A percentile compares a stretch with the other conserved stretches of the same genome.
These are phyloP conservation scores for Dionaea muscipula DNA, from an alignment of 179 eudicot species.

Conservation along the genomic window DNA sequence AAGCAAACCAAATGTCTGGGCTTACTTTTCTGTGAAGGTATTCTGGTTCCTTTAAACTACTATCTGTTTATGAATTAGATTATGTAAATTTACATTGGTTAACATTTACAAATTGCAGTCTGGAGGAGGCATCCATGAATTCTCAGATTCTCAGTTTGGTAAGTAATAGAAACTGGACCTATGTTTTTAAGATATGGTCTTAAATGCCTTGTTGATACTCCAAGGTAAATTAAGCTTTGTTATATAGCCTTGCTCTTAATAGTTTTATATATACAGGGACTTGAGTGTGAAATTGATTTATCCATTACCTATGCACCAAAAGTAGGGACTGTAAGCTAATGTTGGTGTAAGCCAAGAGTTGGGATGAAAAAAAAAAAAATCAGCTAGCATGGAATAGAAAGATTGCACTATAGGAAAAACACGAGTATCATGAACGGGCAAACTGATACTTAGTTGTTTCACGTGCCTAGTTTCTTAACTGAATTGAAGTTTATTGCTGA, in stretches of 20 bases:
- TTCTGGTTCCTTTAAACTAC: conserved; percentile 5
- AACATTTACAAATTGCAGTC: conserved; percentile 40
- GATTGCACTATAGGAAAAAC: background rate
- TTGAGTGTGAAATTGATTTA: too few relatives aligned
- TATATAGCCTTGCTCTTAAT: too few relatives aligned
- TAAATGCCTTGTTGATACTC: too few relatives aligned
- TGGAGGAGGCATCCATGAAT: conserved; percentile 99
- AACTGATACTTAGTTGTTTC: background rate
- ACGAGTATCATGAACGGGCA: background rate
- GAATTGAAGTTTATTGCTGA: background rate
- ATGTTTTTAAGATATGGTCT: too few relatives aligned
- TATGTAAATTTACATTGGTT: conserved; percentile 8
- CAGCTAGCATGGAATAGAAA: too few relatives aligned
- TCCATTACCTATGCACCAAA: too few relatives aligned
- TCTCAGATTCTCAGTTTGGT: conserved; percentile 99
- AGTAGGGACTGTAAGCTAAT: background rate
- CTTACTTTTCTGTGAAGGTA: conserved; percentile 99
- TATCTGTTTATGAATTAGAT: background rate
- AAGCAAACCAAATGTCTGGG: conserved; percentile 99
- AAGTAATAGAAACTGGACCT: conserved; percentile 15
- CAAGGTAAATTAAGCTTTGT: too few relatives aligned
- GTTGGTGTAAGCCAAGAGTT: background rate
- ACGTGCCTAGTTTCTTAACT: background rate
- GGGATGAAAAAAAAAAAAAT: background rate
- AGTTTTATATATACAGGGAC: too few relatives aligned